A percentile compares a stretch with the other conserved stretches of the same genome.
Evolutionary conservation across 495 filamentous ascomycete genomes (phyloP).

Genomic region (Gamarada debralockiae): DNA sequence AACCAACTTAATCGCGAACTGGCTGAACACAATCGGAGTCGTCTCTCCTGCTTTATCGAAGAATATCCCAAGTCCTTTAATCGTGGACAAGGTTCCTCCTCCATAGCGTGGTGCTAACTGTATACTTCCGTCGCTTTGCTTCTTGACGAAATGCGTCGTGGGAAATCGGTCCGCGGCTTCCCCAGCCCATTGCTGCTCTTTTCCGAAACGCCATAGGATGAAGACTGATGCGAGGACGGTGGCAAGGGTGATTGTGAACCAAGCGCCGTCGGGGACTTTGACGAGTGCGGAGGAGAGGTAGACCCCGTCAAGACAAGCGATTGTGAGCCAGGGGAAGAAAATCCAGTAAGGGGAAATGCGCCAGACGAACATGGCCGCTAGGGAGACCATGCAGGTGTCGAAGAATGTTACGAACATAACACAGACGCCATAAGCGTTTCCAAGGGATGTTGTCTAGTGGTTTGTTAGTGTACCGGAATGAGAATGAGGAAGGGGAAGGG

Average conservation of each 20-base stretch:
- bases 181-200: conserved; percentile 66
- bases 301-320: conserved; percentile 56
- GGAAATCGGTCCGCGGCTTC: conserved; percentile 57
- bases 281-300: conserved; percentile 62
- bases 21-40: conserved; percentile 54
- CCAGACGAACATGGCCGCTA: conserved; percentile 66
- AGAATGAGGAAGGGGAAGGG: neutral
- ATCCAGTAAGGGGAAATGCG: conserved; percentile 29
- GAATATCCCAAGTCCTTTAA: conserved; percentile 55
- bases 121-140: conserved; percentile 20
- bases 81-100: conserved; percentile 36
- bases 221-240: conserved; percentile 52
- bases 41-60: conserved; percentile 62
- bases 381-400: conserved; percentile 63
- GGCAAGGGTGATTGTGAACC: conserved; percentile 65
- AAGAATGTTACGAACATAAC: conserved; percentile 73
- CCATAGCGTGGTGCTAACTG: conserved; percentile 38
- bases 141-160: conserved; percentile 34
- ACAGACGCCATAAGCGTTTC: conserved; percentile 54
- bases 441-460: conserved; percentile 39
- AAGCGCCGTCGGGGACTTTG: conserved; percentile 67
- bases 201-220: conserved; percentile 67
- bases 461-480: neutral
- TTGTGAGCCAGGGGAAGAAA: conserved; percentile 41
- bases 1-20: conserved; percentile 58